A percentile compares a stretch with the other conserved stretches of the same genome.
Evolutionary conservation across 2,329 filamentous ascomycete genomes (phyloP).

Genomic region (Eutypella sp.): DNA sequence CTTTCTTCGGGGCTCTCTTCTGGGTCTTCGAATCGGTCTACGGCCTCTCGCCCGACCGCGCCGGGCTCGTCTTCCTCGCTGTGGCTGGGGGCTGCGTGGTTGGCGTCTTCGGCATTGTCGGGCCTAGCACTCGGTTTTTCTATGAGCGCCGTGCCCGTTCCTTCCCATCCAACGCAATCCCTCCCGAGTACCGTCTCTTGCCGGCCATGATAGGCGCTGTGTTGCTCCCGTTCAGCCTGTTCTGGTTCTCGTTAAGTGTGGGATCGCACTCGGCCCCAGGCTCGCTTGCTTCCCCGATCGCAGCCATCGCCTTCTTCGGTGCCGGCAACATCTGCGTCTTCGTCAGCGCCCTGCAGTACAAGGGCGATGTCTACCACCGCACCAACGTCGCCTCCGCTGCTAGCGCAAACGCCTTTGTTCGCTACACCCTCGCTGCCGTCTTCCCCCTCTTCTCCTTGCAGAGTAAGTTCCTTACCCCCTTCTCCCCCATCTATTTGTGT

Average conservation of each 20-base stretch:
- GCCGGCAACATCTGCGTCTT: conserved; percentile 59
- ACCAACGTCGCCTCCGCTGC: conserved; percentile 52
- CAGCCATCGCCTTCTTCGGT: conserved; percentile 51
- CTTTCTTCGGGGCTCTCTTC: conserved; percentile 47
- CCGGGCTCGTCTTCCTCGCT: conserved; percentile 40
- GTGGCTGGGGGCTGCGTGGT: conserved; percentile 41
- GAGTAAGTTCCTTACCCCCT: conserved; percentile 31
- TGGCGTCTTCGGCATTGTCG: conserved; percentile 36
- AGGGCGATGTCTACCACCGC: conserved; percentile 51
- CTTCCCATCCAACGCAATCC: conserved; percentile 31
- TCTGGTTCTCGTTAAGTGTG: conserved; percentile 59
- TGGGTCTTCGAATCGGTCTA: conserved; percentile 43
- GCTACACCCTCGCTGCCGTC: conserved; percentile 50
- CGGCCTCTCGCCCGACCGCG: conserved; percentile 36
- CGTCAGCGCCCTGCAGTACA: conserved; percentile 33
- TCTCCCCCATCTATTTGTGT: background rate
- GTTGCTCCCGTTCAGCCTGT: conserved; percentile 47
- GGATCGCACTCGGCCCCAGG: conserved; percentile 35
- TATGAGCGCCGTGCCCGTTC: conserved; percentile 33
- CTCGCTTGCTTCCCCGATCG: conserved; percentile 45
- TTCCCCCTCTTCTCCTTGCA: conserved; percentile 60
- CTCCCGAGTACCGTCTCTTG: conserved; percentile 54
- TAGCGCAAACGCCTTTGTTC: conserved; percentile 53
- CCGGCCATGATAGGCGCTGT: conserved; percentile 54
- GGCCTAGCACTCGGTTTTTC: conserved; percentile 35